Conservation (phyloP, 2,329 filamentous ascomycete genomes). For the Eutypa lata region DNA sequence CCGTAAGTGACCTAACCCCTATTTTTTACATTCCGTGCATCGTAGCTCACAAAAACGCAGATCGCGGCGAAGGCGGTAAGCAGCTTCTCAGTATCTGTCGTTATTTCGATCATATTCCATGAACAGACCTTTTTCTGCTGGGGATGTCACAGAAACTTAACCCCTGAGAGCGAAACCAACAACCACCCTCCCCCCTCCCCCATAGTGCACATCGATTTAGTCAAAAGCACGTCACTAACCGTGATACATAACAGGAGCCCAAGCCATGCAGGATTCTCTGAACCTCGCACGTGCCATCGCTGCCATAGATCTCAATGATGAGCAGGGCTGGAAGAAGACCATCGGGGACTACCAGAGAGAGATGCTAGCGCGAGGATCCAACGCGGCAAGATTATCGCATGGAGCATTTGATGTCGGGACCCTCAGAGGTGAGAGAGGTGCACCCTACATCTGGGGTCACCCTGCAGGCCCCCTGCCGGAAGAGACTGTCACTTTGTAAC, state of each 20-base stretch:
- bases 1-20: too few relatives aligned
- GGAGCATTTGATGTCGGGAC: slow-evolving; percentile 12
- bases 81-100: too few relatives aligned
- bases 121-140: too few relatives aligned
- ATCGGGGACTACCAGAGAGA: slow-evolving; percentile 27
- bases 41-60: too few relatives aligned
- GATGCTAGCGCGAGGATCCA: slow-evolving; percentile 24
- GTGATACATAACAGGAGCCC: slow-evolving; percentile 8
- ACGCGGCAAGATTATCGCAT: slow-evolving; percentile 19
- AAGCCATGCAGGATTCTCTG: slow-evolving; percentile 48
- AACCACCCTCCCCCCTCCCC: too few relatives aligned
- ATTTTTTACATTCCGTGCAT: too few relatives aligned
- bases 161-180: too few relatives aligned
- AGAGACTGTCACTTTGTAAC: slow-evolving; percentile 11
- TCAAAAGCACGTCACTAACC: too few relatives aligned
- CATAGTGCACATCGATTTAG: too few relatives aligned
- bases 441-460: slow-evolving; percentile 13
- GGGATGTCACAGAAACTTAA: too few relatives aligned
- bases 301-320: slow-evolving; percentile 12
- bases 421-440: slow-evolving; percentile 6
- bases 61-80: too few relatives aligned
- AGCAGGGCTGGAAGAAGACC: slow-evolving; percentile 10
- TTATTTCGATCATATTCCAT: too few relatives aligned
- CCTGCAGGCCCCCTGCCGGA: slow-evolving; percentile 16
- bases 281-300: slow-evolving; percentile 22